Evolutionary conservation across 495 filamentous ascomycete species (phyloP), one percentile per base, ranked within the genome.

Genomic region (Penicilliopsis zonata): DNA sequence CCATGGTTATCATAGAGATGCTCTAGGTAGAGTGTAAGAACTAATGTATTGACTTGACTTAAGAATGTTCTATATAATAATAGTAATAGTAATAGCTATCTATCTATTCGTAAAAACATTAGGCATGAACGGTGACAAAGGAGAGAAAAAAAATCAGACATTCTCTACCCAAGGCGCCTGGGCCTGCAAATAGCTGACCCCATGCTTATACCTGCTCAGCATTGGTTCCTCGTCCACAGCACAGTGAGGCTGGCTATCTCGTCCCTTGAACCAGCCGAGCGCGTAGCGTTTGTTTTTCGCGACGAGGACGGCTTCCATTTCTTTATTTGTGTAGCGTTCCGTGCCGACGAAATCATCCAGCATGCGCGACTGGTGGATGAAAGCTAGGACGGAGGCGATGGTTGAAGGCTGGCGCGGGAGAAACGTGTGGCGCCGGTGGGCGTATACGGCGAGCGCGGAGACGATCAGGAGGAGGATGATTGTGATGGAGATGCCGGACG

Each of bases 281-380:
- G 75, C 80, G 46, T 82, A 85, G 26, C 57, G 73, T 60, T 80
- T 80, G 9, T 59, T 61, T 12, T 69, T 37, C 4, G 36, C 42
- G 33, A 65, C 67, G 17, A 84, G 55, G 38, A 62, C 53, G 18
- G 49, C 34, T 30, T 63, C 65, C 65, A 81, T 77, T 45, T 70
- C 44, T 4, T 54, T 50, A 18, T 70, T 72, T 23, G 58, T 62
- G 38, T 76, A 52, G 52, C 69, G 70, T 31, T 74, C 69, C 18
- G 76, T 82, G 10, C 69, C 72, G 1, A 76, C 72, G 42, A 85
- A 85, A 36, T 73, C 65, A 24, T 73, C 74, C 34, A 83, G 49
- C 80, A 83, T 82, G 55, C 78, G 79, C 43, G 61, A 69, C 46
- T 81, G 76, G 44, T 85, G 72, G 30, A 85, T 74, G 46, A 76